phyloP scores from a whole-genome alignment of 805 yeast genomes.

The Saturnispora quitensis region DNA sequence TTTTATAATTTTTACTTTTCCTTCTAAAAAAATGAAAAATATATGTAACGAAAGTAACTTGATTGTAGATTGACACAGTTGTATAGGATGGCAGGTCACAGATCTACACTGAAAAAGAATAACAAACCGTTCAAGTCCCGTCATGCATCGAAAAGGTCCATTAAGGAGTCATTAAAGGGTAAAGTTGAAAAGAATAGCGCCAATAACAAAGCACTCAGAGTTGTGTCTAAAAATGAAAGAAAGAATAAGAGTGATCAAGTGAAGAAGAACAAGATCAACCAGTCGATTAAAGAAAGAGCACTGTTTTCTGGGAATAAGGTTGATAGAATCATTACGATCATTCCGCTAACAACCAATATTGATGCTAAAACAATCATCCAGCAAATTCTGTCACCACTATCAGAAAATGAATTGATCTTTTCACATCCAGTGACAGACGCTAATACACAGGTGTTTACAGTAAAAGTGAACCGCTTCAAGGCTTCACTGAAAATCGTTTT shows the following conservation, averaged over 20 bases:
- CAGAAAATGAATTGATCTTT: conserved; percentile 25
- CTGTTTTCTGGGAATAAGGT: conserved; percentile 63
- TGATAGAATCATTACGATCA: conserved; percentile 72
- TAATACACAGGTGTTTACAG: conserved; percentile 42
- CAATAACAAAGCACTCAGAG: conserved; percentile 30
- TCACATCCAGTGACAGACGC: conserved; percentile 27
- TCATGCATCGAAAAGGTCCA: conserved; percentile 81
- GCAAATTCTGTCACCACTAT: conserved; percentile 33
- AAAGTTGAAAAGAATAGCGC: conserved; percentile 62
- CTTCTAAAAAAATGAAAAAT: background rate
- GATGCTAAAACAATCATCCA: conserved; percentile 46
- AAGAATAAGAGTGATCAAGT: conserved; percentile 72
- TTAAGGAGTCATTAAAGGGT: conserved; percentile 76
- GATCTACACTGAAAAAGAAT: conserved; percentile 72
- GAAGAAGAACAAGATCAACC: conserved; percentile 59
- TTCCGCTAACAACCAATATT: conserved; percentile 71
- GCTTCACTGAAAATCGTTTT: conserved; percentile 64
- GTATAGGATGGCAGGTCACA: conserved; percentile 60
- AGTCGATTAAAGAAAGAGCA: conserved; percentile 49
- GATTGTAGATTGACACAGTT: background rate
- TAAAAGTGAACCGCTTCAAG: conserved; percentile 58
- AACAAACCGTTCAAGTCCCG: conserved; percentile 89
- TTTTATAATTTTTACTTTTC: background rate
- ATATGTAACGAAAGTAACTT: background rate
- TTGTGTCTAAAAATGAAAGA: conserved; percentile 49